These are phyloP conservation scores for Microbotryum saponariae DNA, from an alignment of 1,284 basidiomycete species.

Conservation along the genomic window DNA sequence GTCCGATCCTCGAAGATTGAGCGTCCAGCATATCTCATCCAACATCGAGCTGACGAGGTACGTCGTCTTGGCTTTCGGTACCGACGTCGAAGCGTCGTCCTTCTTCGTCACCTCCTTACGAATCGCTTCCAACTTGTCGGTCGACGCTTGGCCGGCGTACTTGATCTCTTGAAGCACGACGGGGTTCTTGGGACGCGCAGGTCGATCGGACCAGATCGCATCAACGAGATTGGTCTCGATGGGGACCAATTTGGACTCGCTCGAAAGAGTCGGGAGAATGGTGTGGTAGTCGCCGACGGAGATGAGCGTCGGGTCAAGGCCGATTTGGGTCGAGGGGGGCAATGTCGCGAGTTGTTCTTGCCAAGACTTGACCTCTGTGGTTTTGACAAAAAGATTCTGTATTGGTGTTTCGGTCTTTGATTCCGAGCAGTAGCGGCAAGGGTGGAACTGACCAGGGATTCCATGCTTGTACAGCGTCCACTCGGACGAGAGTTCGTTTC, in stretches of 20 bases:
- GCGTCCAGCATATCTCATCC: slow-evolving; percentile 65
- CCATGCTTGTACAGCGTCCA: slow-evolving; percentile 29
- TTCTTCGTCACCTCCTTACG: slow-evolving; percentile 60
- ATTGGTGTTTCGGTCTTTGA: too few relatives aligned
- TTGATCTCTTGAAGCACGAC: slow-evolving; percentile 65
- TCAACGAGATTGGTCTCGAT: slow-evolving; percentile 71
- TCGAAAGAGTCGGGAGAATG: slow-evolving; percentile 51
- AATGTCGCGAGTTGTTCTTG: slow-evolving; percentile 23
- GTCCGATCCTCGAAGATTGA: slow-evolving; percentile 87
- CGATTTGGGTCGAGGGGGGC: slow-evolving; percentile 51
- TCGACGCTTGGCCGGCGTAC: slow-evolving; percentile 60
- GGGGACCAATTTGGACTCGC: slow-evolving; percentile 56
- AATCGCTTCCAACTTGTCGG: slow-evolving; percentile 60
- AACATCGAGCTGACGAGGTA: slow-evolving; percentile 64
- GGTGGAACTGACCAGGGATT: slow-evolving; percentile 4
- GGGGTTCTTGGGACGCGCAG: slow-evolving; percentile 59
- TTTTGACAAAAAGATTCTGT: too few relatives aligned
- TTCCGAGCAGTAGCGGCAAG: too few relatives aligned
- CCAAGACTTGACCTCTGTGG: slow-evolving; percentile 20
- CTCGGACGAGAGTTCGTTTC: slow-evolving; percentile 14
- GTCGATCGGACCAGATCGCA: slow-evolving; percentile 66
- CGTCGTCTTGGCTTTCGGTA: slow-evolving; percentile 15
- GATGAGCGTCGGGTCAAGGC: slow-evolving; percentile 72
- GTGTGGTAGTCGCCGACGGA: slow-evolving; percentile 36
- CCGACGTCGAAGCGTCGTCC: slow-evolving; percentile 52